Conservation (phyloP, 345 rosid species). For the Eucalyptus viminalis region DNA sequence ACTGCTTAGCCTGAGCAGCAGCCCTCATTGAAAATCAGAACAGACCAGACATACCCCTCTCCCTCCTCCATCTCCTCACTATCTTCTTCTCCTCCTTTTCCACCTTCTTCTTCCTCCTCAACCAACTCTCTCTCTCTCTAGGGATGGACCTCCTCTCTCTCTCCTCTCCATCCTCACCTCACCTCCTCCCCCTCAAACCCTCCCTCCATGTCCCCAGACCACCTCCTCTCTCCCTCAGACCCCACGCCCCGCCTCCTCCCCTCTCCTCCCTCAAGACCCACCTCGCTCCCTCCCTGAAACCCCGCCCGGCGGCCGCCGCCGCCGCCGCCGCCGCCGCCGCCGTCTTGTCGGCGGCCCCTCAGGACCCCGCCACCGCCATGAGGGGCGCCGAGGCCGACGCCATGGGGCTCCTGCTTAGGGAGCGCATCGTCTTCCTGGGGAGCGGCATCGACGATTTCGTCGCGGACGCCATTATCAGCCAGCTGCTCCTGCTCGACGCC, state of each 20-base stretch:
- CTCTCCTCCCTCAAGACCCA: slow-evolving; percentile 6
- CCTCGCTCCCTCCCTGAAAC: not conserved
- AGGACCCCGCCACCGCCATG: slow-evolving; percentile 54
- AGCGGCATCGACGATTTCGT: slow-evolving; percentile 68
- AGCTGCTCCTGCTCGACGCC: slow-evolving; percentile 79
- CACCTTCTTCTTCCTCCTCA: not conserved
- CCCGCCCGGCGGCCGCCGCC: slow-evolving; percentile 3
- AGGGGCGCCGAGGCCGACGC: slow-evolving; percentile 73
- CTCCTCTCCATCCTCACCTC: slow-evolving; percentile 10
- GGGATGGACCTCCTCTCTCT: not conserved
- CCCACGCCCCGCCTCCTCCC: not conserved
- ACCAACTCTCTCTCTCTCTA: not conserved
- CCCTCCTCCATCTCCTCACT: slow-evolving; percentile 1
- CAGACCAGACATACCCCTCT: not conserved
- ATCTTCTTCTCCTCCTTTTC: not conserved
- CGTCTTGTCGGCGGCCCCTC: slow-evolving; percentile 6
- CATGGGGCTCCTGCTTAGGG: slow-evolving; percentile 78
- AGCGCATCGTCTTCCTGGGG: slow-evolving; percentile 80
- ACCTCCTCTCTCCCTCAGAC: slow-evolving; percentile 2
- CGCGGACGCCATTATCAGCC: slow-evolving; percentile 83
- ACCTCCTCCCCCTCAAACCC: slow-evolving; percentile 9
- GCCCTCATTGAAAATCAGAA: too few species aligned
- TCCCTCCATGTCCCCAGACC: not conserved
- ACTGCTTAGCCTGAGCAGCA: too few species aligned
- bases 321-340: not conserved